Conservation (phyloP, 768 basidiomycete species). For the Naganishia vishniacii region DNA sequence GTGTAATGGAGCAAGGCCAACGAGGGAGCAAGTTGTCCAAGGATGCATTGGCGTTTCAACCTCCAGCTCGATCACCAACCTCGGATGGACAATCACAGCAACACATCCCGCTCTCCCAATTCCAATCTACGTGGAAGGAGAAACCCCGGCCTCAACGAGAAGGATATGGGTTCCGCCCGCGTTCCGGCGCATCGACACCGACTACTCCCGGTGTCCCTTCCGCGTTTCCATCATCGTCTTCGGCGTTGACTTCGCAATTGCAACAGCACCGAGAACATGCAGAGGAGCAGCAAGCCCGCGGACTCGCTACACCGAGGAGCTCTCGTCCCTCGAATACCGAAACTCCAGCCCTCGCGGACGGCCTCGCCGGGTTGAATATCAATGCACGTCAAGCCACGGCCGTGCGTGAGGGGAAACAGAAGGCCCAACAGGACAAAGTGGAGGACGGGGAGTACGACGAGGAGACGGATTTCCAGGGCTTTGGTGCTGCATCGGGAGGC, state of each 20-base stretch:
- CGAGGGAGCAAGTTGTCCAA: constrained; percentile 15
- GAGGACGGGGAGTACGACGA: constrained; percentile 32
- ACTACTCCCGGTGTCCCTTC: constrained; percentile 36
- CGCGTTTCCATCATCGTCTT: neutral
- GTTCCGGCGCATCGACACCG: constrained; percentile 66
- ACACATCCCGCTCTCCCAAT: constrained; percentile 17
- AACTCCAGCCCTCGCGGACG: neutral
- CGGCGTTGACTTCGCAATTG: neutral
- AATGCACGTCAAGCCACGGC: constrained; percentile 12
- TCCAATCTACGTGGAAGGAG: constrained; percentile 6
- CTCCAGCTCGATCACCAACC: neutral
- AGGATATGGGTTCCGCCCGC: constrained; percentile 73
- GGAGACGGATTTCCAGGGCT: constrained; percentile 37
- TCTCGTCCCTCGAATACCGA: neutral
- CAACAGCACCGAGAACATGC: too few relatives aligned
- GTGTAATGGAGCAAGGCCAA: too few relatives aligned
- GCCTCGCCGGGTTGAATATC: constrained; percentile 9
- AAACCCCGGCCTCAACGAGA: constrained; percentile 52
- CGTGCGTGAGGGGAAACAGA: constrained; percentile 26
- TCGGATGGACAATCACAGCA: neutral
- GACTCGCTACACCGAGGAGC: constrained; percentile 1
- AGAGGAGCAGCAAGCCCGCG: neutral
- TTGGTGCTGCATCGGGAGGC: constrained; percentile 1
- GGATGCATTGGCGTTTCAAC: constrained; percentile 17
- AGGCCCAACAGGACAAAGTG: constrained; percentile 17